These are phyloP conservation scores for Flueggea neowawraea DNA, from an alignment of 441 rosid species.

Conservation along the genomic window DNA sequence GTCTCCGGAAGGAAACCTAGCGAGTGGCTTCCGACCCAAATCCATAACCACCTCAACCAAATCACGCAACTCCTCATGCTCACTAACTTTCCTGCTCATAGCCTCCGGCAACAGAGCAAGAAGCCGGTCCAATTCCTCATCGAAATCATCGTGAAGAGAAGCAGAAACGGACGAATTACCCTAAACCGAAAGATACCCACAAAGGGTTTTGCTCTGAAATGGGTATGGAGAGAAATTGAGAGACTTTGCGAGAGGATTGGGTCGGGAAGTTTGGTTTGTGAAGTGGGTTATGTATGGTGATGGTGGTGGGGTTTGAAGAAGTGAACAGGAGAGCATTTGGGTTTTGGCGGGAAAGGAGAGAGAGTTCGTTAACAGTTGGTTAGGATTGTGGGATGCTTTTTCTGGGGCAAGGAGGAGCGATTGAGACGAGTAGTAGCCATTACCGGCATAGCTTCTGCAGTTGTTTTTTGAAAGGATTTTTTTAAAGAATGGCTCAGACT, in stretches of 20 bases:
- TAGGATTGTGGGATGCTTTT: neutral
- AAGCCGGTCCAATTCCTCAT: slow-evolving; percentile 65
- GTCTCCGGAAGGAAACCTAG: slow-evolving; percentile 96
- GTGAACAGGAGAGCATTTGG: slow-evolving; percentile 37
- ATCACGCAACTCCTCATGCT: slow-evolving; percentile 54
- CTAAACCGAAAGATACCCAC: slow-evolving; percentile 19
- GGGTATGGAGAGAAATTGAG: slow-evolving; percentile 21
- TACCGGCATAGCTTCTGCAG: too few relatives aligned
- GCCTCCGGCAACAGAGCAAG: slow-evolving; percentile 67
- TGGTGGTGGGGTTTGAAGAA: slow-evolving; percentile 18
- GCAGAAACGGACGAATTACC: slow-evolving; percentile 26
- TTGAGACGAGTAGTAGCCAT: too few relatives aligned
- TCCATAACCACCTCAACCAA: slow-evolving; percentile 94
- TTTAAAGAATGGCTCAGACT: too few relatives aligned
- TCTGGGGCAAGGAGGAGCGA: neutral
- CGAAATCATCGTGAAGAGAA: slow-evolving; percentile 19
- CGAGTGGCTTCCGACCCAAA: slow-evolving; percentile 85
- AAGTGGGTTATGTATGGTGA: slow-evolving; percentile 4
- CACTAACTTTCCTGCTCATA: slow-evolving; percentile 50
- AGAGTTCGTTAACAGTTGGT: too few relatives aligned
- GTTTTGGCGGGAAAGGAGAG: slow-evolving; percentile 24
- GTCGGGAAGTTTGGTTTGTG: slow-evolving; percentile 3
- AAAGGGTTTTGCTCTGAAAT: slow-evolving; percentile 3
- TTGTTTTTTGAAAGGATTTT: too few relatives aligned
- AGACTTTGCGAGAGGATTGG: slow-evolving; percentile 13